Base-by-base conservation (phyloP, 345 rosid genomes). In the Excoecaria agallocha region DNA sequence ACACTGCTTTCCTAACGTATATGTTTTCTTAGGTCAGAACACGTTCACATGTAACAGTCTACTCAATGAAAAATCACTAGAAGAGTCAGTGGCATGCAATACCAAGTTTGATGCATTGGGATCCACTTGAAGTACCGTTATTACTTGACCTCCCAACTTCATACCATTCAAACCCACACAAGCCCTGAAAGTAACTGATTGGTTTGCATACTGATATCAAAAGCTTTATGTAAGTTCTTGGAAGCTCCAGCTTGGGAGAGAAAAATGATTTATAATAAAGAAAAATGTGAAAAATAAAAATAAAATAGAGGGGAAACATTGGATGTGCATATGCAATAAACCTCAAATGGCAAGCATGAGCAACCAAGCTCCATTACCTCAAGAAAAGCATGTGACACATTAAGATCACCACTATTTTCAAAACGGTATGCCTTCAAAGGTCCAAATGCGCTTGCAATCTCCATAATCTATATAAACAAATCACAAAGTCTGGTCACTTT, bases 121-220 rank as follows among this genome's bases (percentile, higher is more conserved):
- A 81, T 79, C 66, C 81, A 89, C 92, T 82, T 86, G 94, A 78
- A 91, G 92, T n/a, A 82, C 96, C 79, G 92, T 90, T 70, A 95
- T 67, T 61, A 86, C 84, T 85, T 87, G 87, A 75, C 97, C 98
- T 75, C 96, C 98, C 71, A 95, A 79, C 85, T 89, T 93, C 93
- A 93, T 85, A 56, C 99, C 98, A 82, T 90, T 93, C 56, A 95
- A 85, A 69, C 92, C 96, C 61, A 86, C 94, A 82, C 97, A 91
- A 58, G 98, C 98, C 88, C 83, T 95, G 77, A 46, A 78, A 66
- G 98, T 81, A 67, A 85, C 80, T 52, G 91, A 85, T 59, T 85
- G 87, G 75, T 95, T 98, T 58, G 81, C 83, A 78, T 90, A 93
- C 98, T 95, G 86, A 43, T 65, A 68, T 68, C 0, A 41, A 66